phyloP scores from a whole-genome alignment of 2,329 filamentous ascomycete species.

The Aspergillus ruber region DNA sequence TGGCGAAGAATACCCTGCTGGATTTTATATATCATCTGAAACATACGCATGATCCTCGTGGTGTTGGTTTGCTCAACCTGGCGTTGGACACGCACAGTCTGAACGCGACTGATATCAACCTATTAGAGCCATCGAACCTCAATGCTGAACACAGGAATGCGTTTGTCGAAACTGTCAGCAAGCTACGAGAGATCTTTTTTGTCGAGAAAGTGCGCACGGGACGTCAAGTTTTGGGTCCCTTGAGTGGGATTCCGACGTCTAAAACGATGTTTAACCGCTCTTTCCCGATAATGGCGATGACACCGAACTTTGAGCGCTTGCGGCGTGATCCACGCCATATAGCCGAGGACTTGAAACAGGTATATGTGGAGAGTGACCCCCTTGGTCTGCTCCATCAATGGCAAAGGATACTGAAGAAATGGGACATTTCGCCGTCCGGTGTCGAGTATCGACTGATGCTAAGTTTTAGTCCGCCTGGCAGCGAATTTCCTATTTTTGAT shows the following conservation, averaged over 20 bases:
- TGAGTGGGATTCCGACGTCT: not conserved
- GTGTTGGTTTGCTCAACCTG: not conserved
- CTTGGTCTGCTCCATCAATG: not conserved
- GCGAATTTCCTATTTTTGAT: not conserved
- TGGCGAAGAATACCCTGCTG: not conserved
- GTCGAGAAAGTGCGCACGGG: not conserved
- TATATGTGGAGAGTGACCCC: not conserved
- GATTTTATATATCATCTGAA: not conserved
- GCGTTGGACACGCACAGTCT: not conserved
- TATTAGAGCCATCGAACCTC: not conserved
- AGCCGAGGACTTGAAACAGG: not conserved
- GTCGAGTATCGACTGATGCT: not conserved
- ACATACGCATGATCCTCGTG: not conserved
- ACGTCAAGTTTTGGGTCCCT: not conserved
- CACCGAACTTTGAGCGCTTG: not conserved
- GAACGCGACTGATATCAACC: not conserved
- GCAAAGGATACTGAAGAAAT: not conserved
- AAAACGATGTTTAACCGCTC: not conserved
- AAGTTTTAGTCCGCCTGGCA: not conserved
- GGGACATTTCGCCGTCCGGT: not conserved
- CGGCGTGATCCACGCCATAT: not conserved
- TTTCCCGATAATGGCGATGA: not conserved
- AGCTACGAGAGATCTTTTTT: not conserved
- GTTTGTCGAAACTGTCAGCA: not conserved
- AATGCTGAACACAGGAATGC: not conserved